phyloP scores from a whole-genome alignment of 331 rosid genomes.

The Malus hybrid region DNA sequence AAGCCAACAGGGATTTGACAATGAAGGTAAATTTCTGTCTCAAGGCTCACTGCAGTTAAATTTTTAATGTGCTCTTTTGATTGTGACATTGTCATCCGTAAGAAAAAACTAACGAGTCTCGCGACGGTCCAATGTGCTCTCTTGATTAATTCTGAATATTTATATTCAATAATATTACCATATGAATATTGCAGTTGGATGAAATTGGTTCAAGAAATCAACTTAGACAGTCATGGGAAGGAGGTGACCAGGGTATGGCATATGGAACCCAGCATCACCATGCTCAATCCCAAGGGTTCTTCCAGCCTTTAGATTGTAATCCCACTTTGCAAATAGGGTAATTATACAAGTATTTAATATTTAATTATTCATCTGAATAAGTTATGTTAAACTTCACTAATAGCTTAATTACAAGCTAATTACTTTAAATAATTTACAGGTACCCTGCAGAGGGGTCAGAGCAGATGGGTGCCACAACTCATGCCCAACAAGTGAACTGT shows the following conservation, averaged over 20 bases:
- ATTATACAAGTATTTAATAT: neutral
- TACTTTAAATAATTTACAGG: conserved; percentile 19
- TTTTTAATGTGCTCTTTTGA: neutral
- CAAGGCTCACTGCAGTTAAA: neutral
- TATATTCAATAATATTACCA: neutral
- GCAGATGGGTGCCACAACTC: conserved; percentile 52
- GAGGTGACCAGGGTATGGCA: conserved; percentile 38
- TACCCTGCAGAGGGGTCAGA: conserved; percentile 48
- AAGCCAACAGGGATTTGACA: conserved; percentile 72
- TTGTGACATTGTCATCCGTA: neutral
- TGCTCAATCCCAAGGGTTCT: conserved; percentile 73
- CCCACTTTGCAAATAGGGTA: conserved; percentile 96
- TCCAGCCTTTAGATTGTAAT: conserved; percentile 88
- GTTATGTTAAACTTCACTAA: neutral
- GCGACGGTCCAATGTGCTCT: neutral
- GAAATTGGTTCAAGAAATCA: conserved; percentile 66
- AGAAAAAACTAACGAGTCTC: neutral
- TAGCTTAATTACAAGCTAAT: neutral
- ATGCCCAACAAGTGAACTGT: conserved; percentile 69
- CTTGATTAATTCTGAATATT: no score
- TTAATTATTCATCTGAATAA: neutral
- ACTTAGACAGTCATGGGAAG: conserved; percentile 67
- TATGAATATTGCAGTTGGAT: conserved; percentile 48
- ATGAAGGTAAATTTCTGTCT: conserved; percentile 44
- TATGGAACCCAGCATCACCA: conserved; percentile 57